Base-by-base conservation (phyloP, 805 yeast genomes). In the Lipomyces sp. region DNA sequence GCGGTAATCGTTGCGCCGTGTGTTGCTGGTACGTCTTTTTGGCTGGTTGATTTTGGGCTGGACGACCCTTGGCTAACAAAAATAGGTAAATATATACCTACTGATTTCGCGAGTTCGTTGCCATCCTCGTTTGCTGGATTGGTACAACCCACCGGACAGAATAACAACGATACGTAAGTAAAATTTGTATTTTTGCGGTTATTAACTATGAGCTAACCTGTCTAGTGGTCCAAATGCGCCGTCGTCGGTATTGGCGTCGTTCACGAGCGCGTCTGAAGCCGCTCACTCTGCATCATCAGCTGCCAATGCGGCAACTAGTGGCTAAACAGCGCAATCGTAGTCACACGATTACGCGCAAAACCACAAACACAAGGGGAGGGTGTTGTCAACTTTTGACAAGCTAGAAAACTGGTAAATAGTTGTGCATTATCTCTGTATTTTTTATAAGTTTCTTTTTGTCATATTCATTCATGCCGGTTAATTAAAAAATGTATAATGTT, bases 1-100 rank as follows among this genome's bases (percentile, higher is more conserved):
- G 88, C 85, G 58, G 80, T 94, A 78, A 87, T 95, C 76, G 89
- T 87, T 71, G 98, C 95, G 56, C 99, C 99, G 71, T 97, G 97
- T 45, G 89, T 85, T 71, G 98, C 94, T 34, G 86, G 91, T 57
- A 80, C 83, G 63, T 77, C 59, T 13, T 59, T 24, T 42, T 60
- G 15, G 29, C 57, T 33, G 35, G 34, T 13, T 18, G 6, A 11
- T 5, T 35, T 24, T 24, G 24, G 24, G 24, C 24, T 24, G 24
- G 24, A 24, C 24, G 24, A 24, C 24, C 24, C 24, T 24, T 24
- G 8, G 37, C 59, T 57, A 50, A 59, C 51, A 33, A 13, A 13
- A 30, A 57, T 42, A 64, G 68, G 69, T 53, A 68, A 68, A 57
- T 68, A 68, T 56, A 58, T 66, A 59, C 67, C 71, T n/a, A 50